Evolutionary conservation across 2,329 filamentous ascomycete species (phyloP), one percentile per base, ranked within the genome.

Genomic region (Fusarium secorum): DNA sequence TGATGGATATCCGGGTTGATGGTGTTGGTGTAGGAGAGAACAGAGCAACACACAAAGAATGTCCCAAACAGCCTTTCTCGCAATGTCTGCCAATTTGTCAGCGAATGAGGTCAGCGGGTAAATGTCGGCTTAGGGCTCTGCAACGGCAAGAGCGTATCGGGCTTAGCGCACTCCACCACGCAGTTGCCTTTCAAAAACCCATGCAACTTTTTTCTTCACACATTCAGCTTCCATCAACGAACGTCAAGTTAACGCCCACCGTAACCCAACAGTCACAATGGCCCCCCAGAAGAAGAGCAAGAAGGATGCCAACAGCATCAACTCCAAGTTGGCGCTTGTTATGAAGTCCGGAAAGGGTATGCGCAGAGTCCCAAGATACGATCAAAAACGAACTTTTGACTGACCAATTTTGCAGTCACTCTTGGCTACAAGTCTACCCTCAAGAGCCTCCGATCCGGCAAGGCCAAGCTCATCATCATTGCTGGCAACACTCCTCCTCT

Each of bases 401-500:
- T 76, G 57, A 74, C 64, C 42, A 60, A 65, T 56, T 48, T 60
- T 62, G 38, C 69, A 82, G 80, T 82, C 78, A 82, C 80, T 73
- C 79, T 82, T 64, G 81, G 81, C 48, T 82, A 82, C 78, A 82
- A 82, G 79, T 80, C 81, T 49, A 79, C 79, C 60, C 88, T 96
- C 82, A 97, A 98, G 92, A 88, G 88, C 78, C 92, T 98, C 78
- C 93, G 95, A 81, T 92, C 91, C 78, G 95, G 95, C 85, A 98
- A 98, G 91, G 96, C 96, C 84, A 98, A 98, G 93, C 91, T 98
- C 77, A 93, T 98, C 84, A 94, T 97, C 86, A 97, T 97, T 67
- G 81, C 82, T 78, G 94, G 93, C 86, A 98, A 99, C 90, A 97
- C 95, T 77, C 95, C 95, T 82, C 96, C 96, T 84, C 93, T 99